These are phyloP conservation scores for Uncinocarpus reesii DNA, from an alignment of 2,329 filamentous ascomycete species.

Conservation along the genomic window DNA sequence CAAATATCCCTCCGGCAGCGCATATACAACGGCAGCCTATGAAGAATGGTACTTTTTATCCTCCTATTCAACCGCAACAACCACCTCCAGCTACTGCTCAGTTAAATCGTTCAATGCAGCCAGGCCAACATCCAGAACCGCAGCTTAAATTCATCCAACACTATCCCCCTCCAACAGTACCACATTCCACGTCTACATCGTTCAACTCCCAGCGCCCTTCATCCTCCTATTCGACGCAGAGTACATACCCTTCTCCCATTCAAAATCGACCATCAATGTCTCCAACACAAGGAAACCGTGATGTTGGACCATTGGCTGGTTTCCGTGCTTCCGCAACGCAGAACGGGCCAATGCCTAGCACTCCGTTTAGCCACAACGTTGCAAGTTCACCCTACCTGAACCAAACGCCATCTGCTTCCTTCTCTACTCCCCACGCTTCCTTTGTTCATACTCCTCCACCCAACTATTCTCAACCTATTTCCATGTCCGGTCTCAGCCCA, in stretches of 20 bases:
- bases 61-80: neutral
- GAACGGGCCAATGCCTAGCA: constrained; percentile 26
- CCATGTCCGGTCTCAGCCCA: constrained; percentile 38
- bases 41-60: constrained; percentile 1
- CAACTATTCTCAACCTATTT: constrained; percentile 27
- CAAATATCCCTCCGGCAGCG: neutral
- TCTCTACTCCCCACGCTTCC: constrained; percentile 29
- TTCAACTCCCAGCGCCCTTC: constrained; percentile 32
- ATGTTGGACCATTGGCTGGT: constrained; percentile 38
- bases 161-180: constrained; percentile 6
- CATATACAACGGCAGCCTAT: neutral
- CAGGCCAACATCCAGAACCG: neutral
- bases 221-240: constrained; percentile 33
- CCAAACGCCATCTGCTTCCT: constrained; percentile 28
- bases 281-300: constrained; percentile 41
- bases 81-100: neutral
- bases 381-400: constrained; percentile 17
- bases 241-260: constrained; percentile 31
- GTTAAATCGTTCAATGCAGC: neutral
- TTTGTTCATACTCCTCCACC: constrained; percentile 18
- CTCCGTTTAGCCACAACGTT: constrained; percentile 19
- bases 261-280: constrained; percentile 41
- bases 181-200: constrained; percentile 4
- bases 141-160: constrained; percentile 14
- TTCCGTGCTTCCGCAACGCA: constrained; percentile 27